A percentile compares a stretch with the other conserved stretches of the same genome.
Conservation (phyloP, 352 stramenopile species). For the Phytophthora hybrid region DNA sequence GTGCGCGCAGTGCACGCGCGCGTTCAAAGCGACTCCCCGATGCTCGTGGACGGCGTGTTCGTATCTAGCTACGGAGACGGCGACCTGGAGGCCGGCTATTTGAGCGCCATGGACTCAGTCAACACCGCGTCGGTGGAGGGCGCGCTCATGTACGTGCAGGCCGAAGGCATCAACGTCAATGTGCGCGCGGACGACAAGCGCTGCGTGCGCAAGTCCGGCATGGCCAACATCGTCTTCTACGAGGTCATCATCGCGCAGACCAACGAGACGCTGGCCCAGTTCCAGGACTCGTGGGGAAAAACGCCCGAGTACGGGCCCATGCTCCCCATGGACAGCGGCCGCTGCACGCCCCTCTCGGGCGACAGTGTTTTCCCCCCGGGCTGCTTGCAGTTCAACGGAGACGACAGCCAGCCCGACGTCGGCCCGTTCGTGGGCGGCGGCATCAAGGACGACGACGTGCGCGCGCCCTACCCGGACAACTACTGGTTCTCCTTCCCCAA, state of each 20-base stretch:
- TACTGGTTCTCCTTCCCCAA: conserved; percentile 78
- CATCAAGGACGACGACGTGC: conserved; percentile 58
- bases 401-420: conserved; percentile 62
- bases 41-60: conserved; percentile 63
- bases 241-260: conserved; percentile 71
- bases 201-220: conserved; percentile 70
- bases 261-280: conserved; percentile 66
- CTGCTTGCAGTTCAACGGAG: conserved; percentile 78
- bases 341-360: conserved; percentile 60
- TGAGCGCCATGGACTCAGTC: conserved; percentile 70
- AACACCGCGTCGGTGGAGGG: conserved; percentile 81
- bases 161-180: conserved; percentile 79
- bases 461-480: conserved; percentile 59
- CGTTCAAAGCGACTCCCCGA: conserved; percentile 74
- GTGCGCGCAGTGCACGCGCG: conserved; percentile 74
- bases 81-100: conserved; percentile 67
- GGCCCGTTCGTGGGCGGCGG: conserved; percentile 75
- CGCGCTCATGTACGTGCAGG: conserved; percentile 84
- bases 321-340: conserved; percentile 70
- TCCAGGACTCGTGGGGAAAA: conserved; percentile 59
- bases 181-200: conserved; percentile 51
- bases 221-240: conserved; percentile 83
- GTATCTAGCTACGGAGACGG: conserved; percentile 66
- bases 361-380: conserved; percentile 49
- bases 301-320: conserved; percentile 78